These are phyloP conservation scores for Bacidia rubella DNA, from an alignment of 495 filamentous ascomycete genomes.

Conservation along the genomic window DNA sequence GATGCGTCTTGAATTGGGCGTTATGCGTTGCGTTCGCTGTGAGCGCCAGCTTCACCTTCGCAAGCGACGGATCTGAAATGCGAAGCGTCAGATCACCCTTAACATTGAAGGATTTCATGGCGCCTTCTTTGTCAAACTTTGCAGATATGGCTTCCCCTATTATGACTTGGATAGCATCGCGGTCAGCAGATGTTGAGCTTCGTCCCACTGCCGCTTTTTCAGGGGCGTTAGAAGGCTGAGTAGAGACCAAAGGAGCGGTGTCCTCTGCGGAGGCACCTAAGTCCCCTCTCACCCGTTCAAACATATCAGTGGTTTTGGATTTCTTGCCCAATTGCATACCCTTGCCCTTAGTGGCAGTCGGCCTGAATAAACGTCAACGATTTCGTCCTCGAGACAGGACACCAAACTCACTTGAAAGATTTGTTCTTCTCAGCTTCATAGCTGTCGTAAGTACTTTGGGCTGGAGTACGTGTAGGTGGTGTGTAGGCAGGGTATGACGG, in stretches of 20 bases:
- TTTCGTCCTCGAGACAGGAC: neutral
- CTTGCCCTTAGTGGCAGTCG: conserved; percentile 69
- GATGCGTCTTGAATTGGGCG: conserved; percentile 82
- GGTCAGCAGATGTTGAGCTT: conserved; percentile 50
- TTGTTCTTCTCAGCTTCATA: conserved; percentile 98
- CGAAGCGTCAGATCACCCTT: conserved; percentile 83
- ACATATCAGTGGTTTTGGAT: conserved; percentile 91
- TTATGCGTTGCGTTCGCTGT: conserved; percentile 58
- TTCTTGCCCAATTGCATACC: conserved; percentile 99
- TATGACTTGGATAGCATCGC: conserved; percentile 72
- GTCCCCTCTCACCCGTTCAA: conserved; percentile 84
- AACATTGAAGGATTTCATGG: conserved; percentile 68
- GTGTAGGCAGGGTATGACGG: conserved; percentile 84
- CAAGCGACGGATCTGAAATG: conserved; percentile 73
- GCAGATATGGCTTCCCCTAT: conserved; percentile 80
- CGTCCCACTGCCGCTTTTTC: conserved; percentile 47
- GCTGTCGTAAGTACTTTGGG: conserved; percentile 72
- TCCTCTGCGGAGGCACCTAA: conserved; percentile 66
- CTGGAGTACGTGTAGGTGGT: conserved; percentile 56
- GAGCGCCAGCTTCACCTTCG: conserved; percentile 76
- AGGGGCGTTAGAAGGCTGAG: conserved; percentile 39
- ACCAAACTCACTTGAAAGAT: conserved; percentile 49
- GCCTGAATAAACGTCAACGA: conserved; percentile 26
- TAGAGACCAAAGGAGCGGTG: conserved; percentile 61
- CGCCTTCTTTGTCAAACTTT: conserved; percentile 72